phyloP scores from a whole-genome alignment of 2,329 filamentous ascomycete species.

The Aspergillus sp. region DNA sequence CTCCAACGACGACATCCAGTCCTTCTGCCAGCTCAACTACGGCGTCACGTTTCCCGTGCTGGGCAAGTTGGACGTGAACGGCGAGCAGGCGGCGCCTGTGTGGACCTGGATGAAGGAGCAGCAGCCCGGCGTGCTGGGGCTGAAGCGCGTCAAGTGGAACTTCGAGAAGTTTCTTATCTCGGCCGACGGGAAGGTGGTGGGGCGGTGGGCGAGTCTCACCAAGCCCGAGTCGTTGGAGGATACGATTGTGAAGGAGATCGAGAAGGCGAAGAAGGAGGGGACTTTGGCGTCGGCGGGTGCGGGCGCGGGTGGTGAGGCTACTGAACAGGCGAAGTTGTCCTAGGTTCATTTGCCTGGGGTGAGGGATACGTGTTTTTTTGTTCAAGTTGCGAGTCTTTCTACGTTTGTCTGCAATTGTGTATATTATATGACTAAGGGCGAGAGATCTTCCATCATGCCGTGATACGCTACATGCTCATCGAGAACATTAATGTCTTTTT shows the following conservation, averaged over 20 bases:
- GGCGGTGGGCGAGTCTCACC: conserved; percentile 81
- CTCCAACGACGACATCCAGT: conserved; percentile 74
- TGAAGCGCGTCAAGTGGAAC: conserved; percentile 98
- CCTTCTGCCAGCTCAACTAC: conserved; percentile 90
- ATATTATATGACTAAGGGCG: background rate
- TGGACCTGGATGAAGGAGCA: conserved; percentile 71
- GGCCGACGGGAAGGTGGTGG: conserved; percentile 80
- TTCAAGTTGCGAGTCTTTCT: background rate
- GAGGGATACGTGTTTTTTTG: background rate
- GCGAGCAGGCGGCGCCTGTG: conserved; percentile 73
- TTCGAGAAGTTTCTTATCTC: conserved; percentile 98
- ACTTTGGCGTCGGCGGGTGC: conserved; percentile 24
- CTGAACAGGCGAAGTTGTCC: conserved; percentile 24
- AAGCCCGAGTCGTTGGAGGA: conserved; percentile 81
- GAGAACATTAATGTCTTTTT: background rate
- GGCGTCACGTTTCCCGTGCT: conserved; percentile 89
- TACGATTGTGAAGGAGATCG: conserved; percentile 72
- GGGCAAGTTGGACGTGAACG: conserved; percentile 93
- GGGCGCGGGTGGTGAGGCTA: background rate
- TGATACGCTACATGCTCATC: background rate
- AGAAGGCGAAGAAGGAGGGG: conserved; percentile 49
- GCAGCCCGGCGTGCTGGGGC: conserved; percentile 78
- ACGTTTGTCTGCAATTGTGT: background rate
- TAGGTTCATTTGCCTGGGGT: conserved; percentile 6
- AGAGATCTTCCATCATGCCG: background rate